Base-by-base conservation (phyloP, 1,139 yeast species). In the Arxiozyma heterogenica region DNA sequence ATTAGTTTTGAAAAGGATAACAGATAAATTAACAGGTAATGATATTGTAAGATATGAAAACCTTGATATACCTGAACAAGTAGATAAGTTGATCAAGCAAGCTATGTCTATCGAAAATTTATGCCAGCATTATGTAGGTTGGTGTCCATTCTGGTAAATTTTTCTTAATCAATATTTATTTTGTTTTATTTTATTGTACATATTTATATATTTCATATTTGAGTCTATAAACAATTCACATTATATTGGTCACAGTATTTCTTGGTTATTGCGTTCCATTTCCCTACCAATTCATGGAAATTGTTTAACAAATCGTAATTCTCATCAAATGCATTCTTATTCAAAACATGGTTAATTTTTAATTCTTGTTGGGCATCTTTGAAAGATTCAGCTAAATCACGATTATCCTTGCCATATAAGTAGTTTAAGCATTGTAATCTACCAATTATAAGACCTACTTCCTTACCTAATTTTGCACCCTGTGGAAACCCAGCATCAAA, bases 71-170 rank as follows among this genome's bases (percentile, higher is more conserved):
- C 86, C 95, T 1, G 82, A 86, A 2, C 99, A 94, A 70, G 98
- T 94, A 47, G 98, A 93, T 63, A 85, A 85, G 67, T 75, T 94
- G 68, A 93, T 94, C 54, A 95, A 88, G 65, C 97, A 94, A 67
- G 98, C 98, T 1, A 93, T 98, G 0, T 86, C 95, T 55, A 95
- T 93, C 38, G 98, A 94, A 68, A 93, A 93, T 64, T 73, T 94
- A 56, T 93, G 98, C 67, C 96, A 90, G 70, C 98, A 93, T 70
- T 94, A 88, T 67, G 87, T 94, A 58, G 99, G 99, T 21, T 94
- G 99, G 98, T 93, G 98, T 72, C 87, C 98, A 0, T 93, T 91
- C 81, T 93, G 98, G 98, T 91, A 54, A 58, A 15, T 22, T 22
- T 4, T 20, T 27, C n/a, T 20, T 6, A 6, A 34, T 15, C 9